Percentiles rank a stretch among this genome's conserved stretches.
phyloP scores from a whole-genome alignment of 805 yeast genomes.

The Suhomyces canberraensis region DNA sequence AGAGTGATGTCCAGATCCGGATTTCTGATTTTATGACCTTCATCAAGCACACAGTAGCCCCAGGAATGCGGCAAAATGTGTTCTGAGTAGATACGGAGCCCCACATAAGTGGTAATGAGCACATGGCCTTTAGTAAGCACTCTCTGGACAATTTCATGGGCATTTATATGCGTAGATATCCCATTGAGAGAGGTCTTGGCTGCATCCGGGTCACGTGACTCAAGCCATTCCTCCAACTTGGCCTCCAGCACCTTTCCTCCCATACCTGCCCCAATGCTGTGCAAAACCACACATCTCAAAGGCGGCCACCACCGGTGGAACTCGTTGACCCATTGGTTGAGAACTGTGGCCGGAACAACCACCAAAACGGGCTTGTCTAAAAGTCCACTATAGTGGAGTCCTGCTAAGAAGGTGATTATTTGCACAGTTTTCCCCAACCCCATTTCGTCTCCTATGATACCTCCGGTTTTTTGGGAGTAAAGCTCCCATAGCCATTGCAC shows the following conservation, averaged over 20 bases:
- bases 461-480: slow-evolving; percentile 86
- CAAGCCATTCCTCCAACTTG: slow-evolving; percentile 49
- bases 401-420: slow-evolving; percentile 85
- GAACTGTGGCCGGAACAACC: slow-evolving; percentile 95
- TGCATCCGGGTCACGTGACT: slow-evolving; percentile 39
- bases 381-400: slow-evolving; percentile 76
- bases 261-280: slow-evolving; percentile 92
- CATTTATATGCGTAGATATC: slow-evolving; percentile 35
- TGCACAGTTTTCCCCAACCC: slow-evolving; percentile 96
- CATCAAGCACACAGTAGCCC: slow-evolving; percentile 92
- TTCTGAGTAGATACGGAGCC: slow-evolving; percentile 66
- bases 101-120: slow-evolving; percentile 87
- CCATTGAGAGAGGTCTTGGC: slow-evolving; percentile 21
- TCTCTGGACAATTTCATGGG: slow-evolving; percentile 49
- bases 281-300: slow-evolving; percentile 76
- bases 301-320: slow-evolving; percentile 99
- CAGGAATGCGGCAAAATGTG: slow-evolving; percentile 65
- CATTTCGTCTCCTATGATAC: slow-evolving; percentile 97
- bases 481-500: slow-evolving; percentile 98
- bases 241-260: slow-evolving; percentile 33
- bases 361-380: slow-evolving; percentile 75
- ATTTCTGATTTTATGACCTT: slow-evolving; percentile 94
- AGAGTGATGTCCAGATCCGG: slow-evolving; percentile 89
- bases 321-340: slow-evolving; percentile 97
- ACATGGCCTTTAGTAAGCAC: slow-evolving; percentile 75